Base-by-base conservation (phyloP, 2,329 filamentous ascomycete genomes). In the Cercospora berteroae region DNA sequence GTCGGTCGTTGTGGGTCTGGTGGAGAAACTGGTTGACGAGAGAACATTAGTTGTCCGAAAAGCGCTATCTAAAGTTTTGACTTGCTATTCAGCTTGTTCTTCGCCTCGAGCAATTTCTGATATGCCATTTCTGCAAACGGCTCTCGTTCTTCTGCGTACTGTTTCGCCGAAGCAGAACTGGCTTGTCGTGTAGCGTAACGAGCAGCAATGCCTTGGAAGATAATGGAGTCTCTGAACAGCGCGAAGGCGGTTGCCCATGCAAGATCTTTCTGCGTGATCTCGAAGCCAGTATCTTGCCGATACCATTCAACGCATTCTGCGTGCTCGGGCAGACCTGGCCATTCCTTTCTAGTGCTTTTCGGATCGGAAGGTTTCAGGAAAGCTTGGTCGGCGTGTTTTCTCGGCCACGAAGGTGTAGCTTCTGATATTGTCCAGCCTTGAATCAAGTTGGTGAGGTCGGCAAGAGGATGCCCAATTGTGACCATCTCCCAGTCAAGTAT, bases 401-500 rank as follows among this genome's bases (percentile, higher is more conserved):
- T 67, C 8, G 73, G 72, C 72, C 72, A 75, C 8, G 70, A 71
- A 12, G 70, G 69, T 6, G 73, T 74, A 10, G 68, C 66, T 23
- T 71, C 72, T 20, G 70, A 71, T 48, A 75, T 73, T 16, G 73
- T 75, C 72, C 72, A 75, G 25, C 65, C 67, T 64, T 70, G 66
- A 9, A 73, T 65, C n/a, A 98, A 83, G 80, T 98, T 98, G 78
- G 90, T 89, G 55, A 98, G 83, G 78, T 99, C 95, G 6, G 91
- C 94, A 29, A 97, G 86, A 2, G 95, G 95, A 78, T 99, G 94
- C n/a, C 95, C 95, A 63, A 97, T 89, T 0, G 95, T 98, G 42
- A 93, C 93, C 93, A 99, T 97, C 82, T 98, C 95, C 94, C 94
- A 98, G 81, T 99, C 95, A 3, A 98, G 81, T 62, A 98, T 94